phyloP scores from a whole-genome alignment of 768 basidiomycete genomes.

The Jaapia argillacea region DNA sequence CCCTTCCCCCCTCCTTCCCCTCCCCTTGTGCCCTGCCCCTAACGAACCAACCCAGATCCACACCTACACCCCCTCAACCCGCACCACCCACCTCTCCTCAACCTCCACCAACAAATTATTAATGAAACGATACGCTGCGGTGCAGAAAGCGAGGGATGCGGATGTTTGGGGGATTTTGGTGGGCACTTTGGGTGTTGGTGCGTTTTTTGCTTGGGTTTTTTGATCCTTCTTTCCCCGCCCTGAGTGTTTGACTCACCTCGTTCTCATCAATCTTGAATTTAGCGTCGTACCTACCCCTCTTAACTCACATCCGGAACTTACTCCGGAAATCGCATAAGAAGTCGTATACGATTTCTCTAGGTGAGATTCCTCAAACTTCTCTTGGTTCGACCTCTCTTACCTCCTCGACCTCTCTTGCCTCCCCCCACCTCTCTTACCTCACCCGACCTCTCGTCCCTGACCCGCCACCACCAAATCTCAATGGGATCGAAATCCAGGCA shows the following conservation, averaged over 20 bases:
- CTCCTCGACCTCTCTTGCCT: too few species aligned
- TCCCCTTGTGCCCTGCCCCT: not conserved
- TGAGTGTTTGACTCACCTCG: not conserved
- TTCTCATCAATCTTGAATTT: too few species aligned
- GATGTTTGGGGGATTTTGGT: conserved; percentile 95
- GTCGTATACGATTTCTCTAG: conserved; percentile 91
- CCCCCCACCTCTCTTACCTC: too few species aligned
- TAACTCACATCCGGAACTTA: conserved; percentile 67
- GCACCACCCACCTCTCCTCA: conserved; percentile 45
- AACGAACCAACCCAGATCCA: conserved; percentile 41
- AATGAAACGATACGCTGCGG: conserved; percentile 80
- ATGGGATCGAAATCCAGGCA: too few species aligned
- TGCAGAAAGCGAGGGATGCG: conserved; percentile 84
- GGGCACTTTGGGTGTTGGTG: conserved; percentile 86
- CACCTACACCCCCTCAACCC: conserved; percentile 57
- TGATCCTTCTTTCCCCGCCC: not conserved
- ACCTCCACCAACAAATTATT: conserved; percentile 67
- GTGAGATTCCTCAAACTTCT: too few species aligned
- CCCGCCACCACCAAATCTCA: too few species aligned
- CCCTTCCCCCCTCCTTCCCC: too few species aligned
- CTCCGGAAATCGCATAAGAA: conserved; percentile 71
- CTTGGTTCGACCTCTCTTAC: too few species aligned
- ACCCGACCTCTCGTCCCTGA: too few species aligned
- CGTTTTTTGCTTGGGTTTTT: conserved; percentile 18
- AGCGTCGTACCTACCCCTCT: conserved; percentile 83